phyloP scores from a whole-genome alignment of 2,329 filamentous ascomycete species.

The Arthrobotrys conoides region DNA sequence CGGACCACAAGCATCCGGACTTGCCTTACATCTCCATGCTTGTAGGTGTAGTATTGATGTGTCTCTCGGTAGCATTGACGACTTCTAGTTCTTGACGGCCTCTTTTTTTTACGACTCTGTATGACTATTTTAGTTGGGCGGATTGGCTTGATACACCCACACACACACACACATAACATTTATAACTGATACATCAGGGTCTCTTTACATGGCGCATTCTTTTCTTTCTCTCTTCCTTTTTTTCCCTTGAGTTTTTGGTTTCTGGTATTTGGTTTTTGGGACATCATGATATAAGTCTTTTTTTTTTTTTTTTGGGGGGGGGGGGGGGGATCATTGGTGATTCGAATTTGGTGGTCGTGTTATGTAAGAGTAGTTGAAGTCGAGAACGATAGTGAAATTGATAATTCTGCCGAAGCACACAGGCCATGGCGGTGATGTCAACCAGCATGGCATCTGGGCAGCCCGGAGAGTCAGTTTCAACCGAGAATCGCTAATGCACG shows the following conservation, averaged over 20 bases:
- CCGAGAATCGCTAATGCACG: slow-evolving; percentile 1
- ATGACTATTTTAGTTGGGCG: slow-evolving; percentile 23
- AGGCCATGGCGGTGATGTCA: slow-evolving; percentile 5
- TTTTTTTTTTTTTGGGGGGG: too few relatives aligned
- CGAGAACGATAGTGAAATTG: too few relatives aligned
- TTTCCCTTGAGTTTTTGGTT: neutral
- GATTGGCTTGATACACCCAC: slow-evolving; percentile 5
- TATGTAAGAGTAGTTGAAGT: slow-evolving; percentile 2
- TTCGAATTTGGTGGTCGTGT: neutral
- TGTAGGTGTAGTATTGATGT: slow-evolving; percentile 47
- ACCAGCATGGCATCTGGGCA: neutral
- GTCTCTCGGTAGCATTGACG: slow-evolving; percentile 54
- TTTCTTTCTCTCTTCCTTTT: neutral
- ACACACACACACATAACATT: neutral
- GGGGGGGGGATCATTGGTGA: neutral
- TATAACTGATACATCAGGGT: slow-evolving; percentile 7
- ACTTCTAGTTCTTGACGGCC: slow-evolving; percentile 34
- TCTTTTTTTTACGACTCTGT: slow-evolving; percentile 12
- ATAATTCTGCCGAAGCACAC: too few relatives aligned
- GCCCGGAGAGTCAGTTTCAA: slow-evolving; percentile 5
- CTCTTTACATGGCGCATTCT: slow-evolving; percentile 2
- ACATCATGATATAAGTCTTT: neutral
- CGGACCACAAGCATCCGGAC: slow-evolving; percentile 69
- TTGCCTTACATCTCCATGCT: slow-evolving; percentile 58
- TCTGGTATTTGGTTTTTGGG: neutral